Conservation (phyloP, 2,329 filamentous ascomycete genomes). For the Aplosporella prunicola region DNA sequence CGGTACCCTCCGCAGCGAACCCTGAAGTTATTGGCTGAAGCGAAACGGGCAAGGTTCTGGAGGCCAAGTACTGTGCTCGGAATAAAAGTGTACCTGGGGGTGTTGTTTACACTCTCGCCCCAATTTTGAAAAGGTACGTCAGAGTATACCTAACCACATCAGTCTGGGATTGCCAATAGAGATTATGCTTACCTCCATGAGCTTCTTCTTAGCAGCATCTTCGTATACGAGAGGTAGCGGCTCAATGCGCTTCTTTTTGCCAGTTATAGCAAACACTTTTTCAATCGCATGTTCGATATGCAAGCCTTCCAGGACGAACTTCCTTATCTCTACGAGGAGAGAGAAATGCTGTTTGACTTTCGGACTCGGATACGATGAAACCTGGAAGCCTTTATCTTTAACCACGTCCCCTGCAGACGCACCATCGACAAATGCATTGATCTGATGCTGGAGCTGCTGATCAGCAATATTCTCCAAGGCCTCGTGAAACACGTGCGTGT, state of each 20-base stretch:
- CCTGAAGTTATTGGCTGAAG: constrained; percentile 25
- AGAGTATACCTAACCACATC: constrained; percentile 14
- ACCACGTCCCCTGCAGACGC: constrained; percentile 18
- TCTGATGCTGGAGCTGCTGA: constrained; percentile 18
- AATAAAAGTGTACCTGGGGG: constrained; percentile 33
- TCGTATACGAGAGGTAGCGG: constrained; percentile 23
- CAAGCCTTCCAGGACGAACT: too few species aligned
- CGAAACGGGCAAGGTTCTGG: constrained; percentile 33
- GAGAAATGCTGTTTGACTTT: constrained; percentile 26
- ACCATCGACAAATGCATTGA: constrained; percentile 23
- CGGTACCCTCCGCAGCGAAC: constrained; percentile 36
- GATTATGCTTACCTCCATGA: constrained; percentile 23
- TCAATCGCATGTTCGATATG: too few species aligned
- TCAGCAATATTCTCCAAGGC: constrained; percentile 21
- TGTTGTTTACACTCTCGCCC: constrained; percentile 32
- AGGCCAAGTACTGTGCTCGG: constrained; percentile 34
- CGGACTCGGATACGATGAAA: constrained; percentile 21
- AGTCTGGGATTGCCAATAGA: not conserved
- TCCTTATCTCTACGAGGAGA: too few species aligned
- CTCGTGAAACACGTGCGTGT: constrained; percentile 20
- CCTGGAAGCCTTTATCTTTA: constrained; percentile 17
- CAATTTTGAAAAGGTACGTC: constrained; percentile 31
- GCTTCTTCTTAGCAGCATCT: constrained; percentile 20
- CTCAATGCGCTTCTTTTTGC: constrained; percentile 16
- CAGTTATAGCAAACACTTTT: constrained; percentile 2